Evolutionary conservation across 2,329 filamentous ascomycete genomes (phyloP), one percentile per base, ranked within the genome.

Genomic region (Apiospora koreana): DNA sequence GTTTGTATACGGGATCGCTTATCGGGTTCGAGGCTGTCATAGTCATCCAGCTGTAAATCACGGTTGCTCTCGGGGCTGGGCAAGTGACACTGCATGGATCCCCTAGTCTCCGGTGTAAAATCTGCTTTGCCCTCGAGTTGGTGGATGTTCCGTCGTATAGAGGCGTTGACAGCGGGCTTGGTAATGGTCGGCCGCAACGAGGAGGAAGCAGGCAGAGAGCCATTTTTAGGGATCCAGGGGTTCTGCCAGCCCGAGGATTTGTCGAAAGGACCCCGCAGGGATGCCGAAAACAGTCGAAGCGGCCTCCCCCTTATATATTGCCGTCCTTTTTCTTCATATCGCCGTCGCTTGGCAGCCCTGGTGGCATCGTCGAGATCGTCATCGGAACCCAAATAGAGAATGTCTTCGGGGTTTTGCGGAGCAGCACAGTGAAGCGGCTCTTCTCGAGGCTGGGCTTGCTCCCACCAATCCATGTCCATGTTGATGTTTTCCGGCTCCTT

Each of bases 201-300:
- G 16, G 67, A 46, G 43, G 41, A 41, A 68, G 58, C n/a, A n/a
- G 67, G 45, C 23, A 35, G 54, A 62, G 28, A 1, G 31, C 18
- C 54, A 21, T 62, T 67, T 68, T 73, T 77, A 54, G 83, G 81
- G 54, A 79, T 76, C 87, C 87, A 89, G 18, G 87, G 87, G 72
- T 88, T 88, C 42, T 77, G 75, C 87, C 87, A 89, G 28, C 85
- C 85, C 1, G 79, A 82, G 50, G 80, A 76, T 69, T 75, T 78
- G 62, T 86, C 83, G 73, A 93, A 92, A 0, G 91, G 92, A 0
- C 91, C 92, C 71, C 81, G 85, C 3, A 93, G 81, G 7, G 81
- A 79, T 8, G 91, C 87, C 16, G 92, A 91, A 3, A 90, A 77
- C 2, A 94, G 83, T 31, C 86, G 76, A 0, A 91, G 85, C 1